Percentiles rank a stretch among this genome's conserved stretches.
Conservation (phyloP, 2,329 filamentous ascomycete species). For the Aspergillus tubingensis region DNA sequence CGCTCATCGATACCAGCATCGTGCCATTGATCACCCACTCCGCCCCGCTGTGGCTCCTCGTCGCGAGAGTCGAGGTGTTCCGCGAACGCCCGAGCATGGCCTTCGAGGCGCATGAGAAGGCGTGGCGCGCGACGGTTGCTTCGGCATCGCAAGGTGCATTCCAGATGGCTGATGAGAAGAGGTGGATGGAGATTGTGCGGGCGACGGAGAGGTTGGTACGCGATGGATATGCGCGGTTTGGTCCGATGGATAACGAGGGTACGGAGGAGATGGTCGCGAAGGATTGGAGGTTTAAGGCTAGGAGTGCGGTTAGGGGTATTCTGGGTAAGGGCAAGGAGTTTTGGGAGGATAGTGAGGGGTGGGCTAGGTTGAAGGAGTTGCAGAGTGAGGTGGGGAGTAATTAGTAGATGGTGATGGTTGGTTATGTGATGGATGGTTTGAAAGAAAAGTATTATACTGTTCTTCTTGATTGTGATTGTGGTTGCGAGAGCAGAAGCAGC, state of each 20-base stretch:
- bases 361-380: conserved; percentile 41
- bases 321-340: conserved; percentile 76
- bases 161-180: conserved; percentile 59
- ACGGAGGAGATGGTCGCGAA: conserved; percentile 64
- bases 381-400: conserved; percentile 36
- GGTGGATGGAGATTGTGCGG: conserved; percentile 72
- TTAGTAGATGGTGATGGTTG: background rate
- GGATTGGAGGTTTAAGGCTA: conserved; percentile 86
- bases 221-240: conserved; percentile 79
- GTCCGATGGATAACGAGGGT: conserved; percentile 59
- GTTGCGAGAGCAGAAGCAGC: background rate
- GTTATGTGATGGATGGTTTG: background rate
- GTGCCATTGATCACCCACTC: conserved; percentile 82
- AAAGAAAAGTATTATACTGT: background rate
- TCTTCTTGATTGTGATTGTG: background rate
- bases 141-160: conserved; percentile 47
- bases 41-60: conserved; percentile 73
- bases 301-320: conserved; percentile 79
- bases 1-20: conserved; percentile 72
- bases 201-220: conserved; percentile 76
- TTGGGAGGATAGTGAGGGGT: conserved; percentile 71
- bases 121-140: conserved; percentile 71
- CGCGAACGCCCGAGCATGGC: conserved; percentile 69
- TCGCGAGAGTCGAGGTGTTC: conserved; percentile 73
- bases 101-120: conserved; percentile 82